Percentiles rank a stretch among this genome's conserved stretches.
Conservation (phyloP, 78 protist species). For the Guillardia theta region DNA sequence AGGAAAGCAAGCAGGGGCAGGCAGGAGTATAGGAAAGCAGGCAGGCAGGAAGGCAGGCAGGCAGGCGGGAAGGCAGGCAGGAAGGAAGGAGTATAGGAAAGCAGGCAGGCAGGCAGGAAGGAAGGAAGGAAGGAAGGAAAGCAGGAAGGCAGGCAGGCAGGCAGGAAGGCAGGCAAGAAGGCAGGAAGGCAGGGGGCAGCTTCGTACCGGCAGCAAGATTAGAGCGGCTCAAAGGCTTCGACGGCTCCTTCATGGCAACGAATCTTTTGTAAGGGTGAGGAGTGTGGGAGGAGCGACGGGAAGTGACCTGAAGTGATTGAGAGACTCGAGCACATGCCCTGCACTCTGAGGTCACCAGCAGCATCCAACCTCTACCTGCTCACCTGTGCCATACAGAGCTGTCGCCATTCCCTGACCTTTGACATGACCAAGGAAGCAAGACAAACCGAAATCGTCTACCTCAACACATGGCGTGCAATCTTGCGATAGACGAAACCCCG, state of each 20-base stretch:
- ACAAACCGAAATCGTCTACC: too few relatives aligned
- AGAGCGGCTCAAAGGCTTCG: background rate
- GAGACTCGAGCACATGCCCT: background rate
- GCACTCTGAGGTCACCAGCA: background rate
- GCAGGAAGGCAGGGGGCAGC: background rate
- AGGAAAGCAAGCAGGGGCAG: too few relatives aligned
- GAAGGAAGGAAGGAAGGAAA: background rate
- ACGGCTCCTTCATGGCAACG: background rate
- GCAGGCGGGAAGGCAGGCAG: too few relatives aligned
- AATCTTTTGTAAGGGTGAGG: background rate
- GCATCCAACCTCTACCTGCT: too few relatives aligned
- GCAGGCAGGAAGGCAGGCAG: too few relatives aligned
- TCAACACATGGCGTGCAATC: too few relatives aligned
- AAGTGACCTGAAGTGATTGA: background rate
- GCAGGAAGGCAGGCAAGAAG: background rate
- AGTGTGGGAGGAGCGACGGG: background rate
- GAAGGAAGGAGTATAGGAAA: background rate
- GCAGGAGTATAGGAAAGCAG: too few relatives aligned
- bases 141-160: background rate
- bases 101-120: background rate
- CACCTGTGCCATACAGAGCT: too few relatives aligned
- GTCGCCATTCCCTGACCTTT: too few relatives aligned
- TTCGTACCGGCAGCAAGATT: background rate
- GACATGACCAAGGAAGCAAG: too few relatives aligned
- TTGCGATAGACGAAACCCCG: too few relatives aligned